Evolutionary conservation across 495 filamentous ascomycete species (phyloP).

Genomic region (Penicillium fimorum): DNA sequence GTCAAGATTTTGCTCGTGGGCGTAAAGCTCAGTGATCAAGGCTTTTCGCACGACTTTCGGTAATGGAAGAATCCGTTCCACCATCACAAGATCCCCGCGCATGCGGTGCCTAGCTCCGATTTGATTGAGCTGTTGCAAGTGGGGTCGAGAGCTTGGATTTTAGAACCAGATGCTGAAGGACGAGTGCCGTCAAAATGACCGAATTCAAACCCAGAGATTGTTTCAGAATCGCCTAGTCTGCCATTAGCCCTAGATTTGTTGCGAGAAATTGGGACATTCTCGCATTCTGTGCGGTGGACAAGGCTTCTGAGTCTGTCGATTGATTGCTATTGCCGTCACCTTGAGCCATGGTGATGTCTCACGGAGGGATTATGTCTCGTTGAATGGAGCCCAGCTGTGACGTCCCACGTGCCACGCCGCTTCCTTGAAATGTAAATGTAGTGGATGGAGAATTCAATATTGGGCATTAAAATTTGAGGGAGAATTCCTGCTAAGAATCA

Average conservation of each 20-base stretch:
- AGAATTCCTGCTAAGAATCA: no score
- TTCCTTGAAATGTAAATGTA: no score
- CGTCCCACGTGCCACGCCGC: neutral
- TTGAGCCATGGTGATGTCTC: neutral
- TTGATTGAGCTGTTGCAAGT: slow-evolving; percentile 15
- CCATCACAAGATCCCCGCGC: slow-evolving; percentile 3
- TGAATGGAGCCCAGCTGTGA: neutral
- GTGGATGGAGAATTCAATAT: no score
- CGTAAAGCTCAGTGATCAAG: slow-evolving; percentile 1
- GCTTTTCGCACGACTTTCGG: slow-evolving; percentile 12
- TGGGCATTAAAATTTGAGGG: no score
- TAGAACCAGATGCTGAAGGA: slow-evolving; percentile 7
- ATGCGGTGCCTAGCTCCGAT: slow-evolving; percentile 14
- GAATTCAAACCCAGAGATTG: slow-evolving; percentile 4
- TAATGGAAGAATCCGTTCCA: slow-evolving; percentile 14
- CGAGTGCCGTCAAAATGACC: slow-evolving; percentile 8
- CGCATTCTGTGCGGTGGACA: neutral
- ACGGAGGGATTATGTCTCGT: neutral
- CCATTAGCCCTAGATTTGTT: neutral
- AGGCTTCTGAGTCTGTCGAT: neutral
- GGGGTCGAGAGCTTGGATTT: neutral
- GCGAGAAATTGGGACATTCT: neutral
- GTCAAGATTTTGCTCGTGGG: neutral
- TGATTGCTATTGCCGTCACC: neutral
- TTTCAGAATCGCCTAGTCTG: slow-evolving; percentile 1